Conservation (phyloP, 192 early-diverging fungal genomes). For the Allomyces macrogynus region DNA sequence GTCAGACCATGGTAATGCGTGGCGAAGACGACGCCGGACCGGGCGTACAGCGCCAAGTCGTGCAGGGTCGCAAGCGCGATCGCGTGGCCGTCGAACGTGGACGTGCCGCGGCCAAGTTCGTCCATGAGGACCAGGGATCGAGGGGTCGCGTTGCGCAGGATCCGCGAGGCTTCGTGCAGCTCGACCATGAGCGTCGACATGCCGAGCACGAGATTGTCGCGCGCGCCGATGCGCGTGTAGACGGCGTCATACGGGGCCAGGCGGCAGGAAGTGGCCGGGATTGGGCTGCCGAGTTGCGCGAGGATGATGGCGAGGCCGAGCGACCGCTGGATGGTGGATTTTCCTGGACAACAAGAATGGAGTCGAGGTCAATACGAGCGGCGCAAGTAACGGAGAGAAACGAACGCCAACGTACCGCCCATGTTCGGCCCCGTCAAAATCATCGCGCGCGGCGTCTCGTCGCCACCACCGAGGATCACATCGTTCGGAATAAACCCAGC, state of each 20-base stretch:
- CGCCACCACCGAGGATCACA: conserved; percentile 15
- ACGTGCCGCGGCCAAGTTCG: conserved; percentile 92
- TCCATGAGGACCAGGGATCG: conserved; percentile 85
- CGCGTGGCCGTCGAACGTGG: conserved; percentile 90
- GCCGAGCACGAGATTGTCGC: conserved; percentile 85
- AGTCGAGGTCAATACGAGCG: too few species aligned
- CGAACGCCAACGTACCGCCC: conserved; percentile 39
- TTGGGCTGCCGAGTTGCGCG: conserved; percentile 88
- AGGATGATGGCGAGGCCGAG: conserved; percentile 85
- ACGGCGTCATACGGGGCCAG: conserved; percentile 78
- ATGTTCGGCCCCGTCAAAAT: conserved; percentile 98
- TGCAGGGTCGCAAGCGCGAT: conserved; percentile 85
- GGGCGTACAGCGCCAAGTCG: conserved; percentile 51
- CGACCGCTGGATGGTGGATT: conserved; percentile 75
- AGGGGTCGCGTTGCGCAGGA: conserved; percentile 75
- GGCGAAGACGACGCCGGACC: conserved; percentile 82
- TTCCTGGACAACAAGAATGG: conserved; percentile 8
- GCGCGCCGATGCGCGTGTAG: conserved; percentile 93
- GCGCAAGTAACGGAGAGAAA: too few species aligned
- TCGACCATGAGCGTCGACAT: conserved; percentile 97
- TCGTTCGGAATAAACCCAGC: conserved; percentile 92
- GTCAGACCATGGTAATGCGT: conserved; percentile 62
- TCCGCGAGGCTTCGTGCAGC: conserved; percentile 77
- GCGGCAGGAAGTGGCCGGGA: conserved; percentile 56
- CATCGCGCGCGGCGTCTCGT: conserved; percentile 33